Conservation (phyloP, 2,329 filamentous ascomycete genomes). For the Trematosphaeria pertusa region DNA sequence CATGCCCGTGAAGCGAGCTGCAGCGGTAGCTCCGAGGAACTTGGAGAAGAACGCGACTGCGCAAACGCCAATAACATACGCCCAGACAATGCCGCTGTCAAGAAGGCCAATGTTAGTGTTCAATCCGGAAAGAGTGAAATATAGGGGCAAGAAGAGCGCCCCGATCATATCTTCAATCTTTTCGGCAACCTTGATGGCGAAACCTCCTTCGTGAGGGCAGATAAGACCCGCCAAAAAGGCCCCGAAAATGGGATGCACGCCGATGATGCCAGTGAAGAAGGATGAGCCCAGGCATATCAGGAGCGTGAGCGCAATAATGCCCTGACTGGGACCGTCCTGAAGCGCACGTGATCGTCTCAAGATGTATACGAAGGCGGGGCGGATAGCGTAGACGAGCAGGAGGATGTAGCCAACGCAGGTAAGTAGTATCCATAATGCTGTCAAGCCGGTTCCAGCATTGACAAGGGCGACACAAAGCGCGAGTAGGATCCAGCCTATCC, state of each 20-base stretch:
- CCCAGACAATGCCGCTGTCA: conserved; percentile 84
- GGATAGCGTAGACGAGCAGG: conserved; percentile 75
- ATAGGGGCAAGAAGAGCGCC: conserved; percentile 84
- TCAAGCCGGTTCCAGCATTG: conserved; percentile 82
- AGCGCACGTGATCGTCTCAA: conserved; percentile 77
- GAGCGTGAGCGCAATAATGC: conserved; percentile 81
- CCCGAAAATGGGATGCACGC: conserved; percentile 93
- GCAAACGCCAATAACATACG: conserved; percentile 84
- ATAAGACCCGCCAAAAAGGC: conserved; percentile 90
- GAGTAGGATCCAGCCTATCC: conserved; percentile 80
- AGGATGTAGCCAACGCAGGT: conserved; percentile 76
- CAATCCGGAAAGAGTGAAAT: conserved; percentile 90
- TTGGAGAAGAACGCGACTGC: conserved; percentile 84
- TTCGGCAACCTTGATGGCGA: conserved; percentile 88
- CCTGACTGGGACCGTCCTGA: conserved; percentile 86
- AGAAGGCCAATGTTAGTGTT: conserved; percentile 87
- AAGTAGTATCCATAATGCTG: conserved; percentile 84
- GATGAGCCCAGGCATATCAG: conserved; percentile 79
- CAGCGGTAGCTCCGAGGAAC: conserved; percentile 80
- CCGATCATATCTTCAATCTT: conserved; percentile 93
- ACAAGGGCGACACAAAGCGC: conserved; percentile 93
- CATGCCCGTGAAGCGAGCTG: conserved; percentile 76
- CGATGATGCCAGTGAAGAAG: conserved; percentile 90
- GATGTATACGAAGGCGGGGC: conserved; percentile 76
- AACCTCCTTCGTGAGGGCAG: conserved; percentile 86